phyloP scores from a whole-genome alignment of 2,329 filamentous ascomycete species.

The Fusarium tanahbumbuense region DNA sequence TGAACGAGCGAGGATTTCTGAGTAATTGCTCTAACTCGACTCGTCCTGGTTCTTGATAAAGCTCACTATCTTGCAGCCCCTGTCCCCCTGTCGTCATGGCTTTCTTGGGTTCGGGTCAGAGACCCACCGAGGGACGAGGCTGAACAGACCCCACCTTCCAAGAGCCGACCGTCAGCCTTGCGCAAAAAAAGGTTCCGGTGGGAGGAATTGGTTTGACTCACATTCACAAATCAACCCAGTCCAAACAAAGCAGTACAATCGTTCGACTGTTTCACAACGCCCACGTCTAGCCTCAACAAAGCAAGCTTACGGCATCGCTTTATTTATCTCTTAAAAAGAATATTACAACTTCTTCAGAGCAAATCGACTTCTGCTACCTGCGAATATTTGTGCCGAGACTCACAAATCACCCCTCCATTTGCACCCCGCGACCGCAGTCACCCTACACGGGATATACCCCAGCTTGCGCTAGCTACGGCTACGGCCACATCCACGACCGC shows the following conservation, averaged over 20 bases:
- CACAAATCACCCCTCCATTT: constrained; percentile 36
- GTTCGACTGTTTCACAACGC: constrained; percentile 23
- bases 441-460: constrained; percentile 31
- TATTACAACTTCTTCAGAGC: neutral
- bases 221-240: constrained; percentile 26
- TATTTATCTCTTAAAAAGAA: neutral
- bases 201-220: constrained; percentile 44
- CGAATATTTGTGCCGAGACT: constrained; percentile 16
- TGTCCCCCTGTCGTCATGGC: constrained; percentile 36
- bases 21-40: neutral
- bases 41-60: neutral
- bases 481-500: constrained; percentile 8
- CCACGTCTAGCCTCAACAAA: constrained; percentile 7
- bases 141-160: constrained; percentile 35
- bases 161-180: constrained; percentile 40
- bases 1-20: neutral
- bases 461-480: constrained; percentile 35
- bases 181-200: constrained; percentile 44
- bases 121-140: constrained; percentile 36
- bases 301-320: neutral
- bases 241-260: constrained; percentile 18
- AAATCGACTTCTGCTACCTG: neutral
- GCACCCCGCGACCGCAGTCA: constrained; percentile 32
- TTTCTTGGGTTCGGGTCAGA: constrained; percentile 1
- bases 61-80: neutral